Percentiles rank a stretch among this genome's conserved stretches.
These are phyloP conservation scores for Aschersonia sp. DNA, from an alignment of 2,329 filamentous ascomycete species.

Conservation along the genomic window DNA sequence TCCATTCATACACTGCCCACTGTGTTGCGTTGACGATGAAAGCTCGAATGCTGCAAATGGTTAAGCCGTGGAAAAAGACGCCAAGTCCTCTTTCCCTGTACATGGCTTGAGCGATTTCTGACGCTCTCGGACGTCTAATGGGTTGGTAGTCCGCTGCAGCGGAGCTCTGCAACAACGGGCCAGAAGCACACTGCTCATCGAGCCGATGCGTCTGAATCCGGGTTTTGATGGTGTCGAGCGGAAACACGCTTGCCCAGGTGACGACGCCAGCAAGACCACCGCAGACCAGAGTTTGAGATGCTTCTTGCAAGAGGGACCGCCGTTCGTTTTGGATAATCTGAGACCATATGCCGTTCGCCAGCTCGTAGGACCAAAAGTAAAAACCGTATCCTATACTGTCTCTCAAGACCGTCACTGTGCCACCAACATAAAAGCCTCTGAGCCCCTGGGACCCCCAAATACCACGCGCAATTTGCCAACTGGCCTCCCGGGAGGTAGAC, in stretches of 20 bases:
- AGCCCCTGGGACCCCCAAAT: slow-evolving; percentile 44
- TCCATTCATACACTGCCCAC: slow-evolving; percentile 86
- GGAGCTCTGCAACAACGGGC: background rate
- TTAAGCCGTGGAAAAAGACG: slow-evolving; percentile 60
- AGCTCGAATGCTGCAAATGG: slow-evolving; percentile 69
- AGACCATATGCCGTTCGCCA: slow-evolving; percentile 46
- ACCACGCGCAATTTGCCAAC: slow-evolving; percentile 47
- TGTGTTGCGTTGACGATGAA: slow-evolving; percentile 90
- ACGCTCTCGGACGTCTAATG: slow-evolving; percentile 29
- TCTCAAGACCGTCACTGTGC: slow-evolving; percentile 63
- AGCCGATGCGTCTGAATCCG: slow-evolving; percentile 63
- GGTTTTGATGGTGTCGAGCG: slow-evolving; percentile 85
- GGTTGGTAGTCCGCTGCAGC: background rate
- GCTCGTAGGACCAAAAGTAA: slow-evolving; percentile 89
- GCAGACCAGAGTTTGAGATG: slow-evolving; percentile 58
- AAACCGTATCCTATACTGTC: slow-evolving; percentile 94
- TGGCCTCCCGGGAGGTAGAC: slow-evolving; percentile 30
- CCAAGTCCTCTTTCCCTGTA: slow-evolving; percentile 48
- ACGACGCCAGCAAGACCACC: slow-evolving; percentile 77
- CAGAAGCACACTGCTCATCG: slow-evolving; percentile 1
- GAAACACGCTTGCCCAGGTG: slow-evolving; percentile 84
- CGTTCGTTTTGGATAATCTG: slow-evolving; percentile 11
- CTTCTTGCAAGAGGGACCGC: slow-evolving; percentile 23
- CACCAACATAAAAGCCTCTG: slow-evolving; percentile 66
- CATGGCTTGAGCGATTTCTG: slow-evolving; percentile 48